Evolutionary conservation across 805 yeast genomes (phyloP).

Genomic region (Sungouiozyma intestinalis): DNA sequence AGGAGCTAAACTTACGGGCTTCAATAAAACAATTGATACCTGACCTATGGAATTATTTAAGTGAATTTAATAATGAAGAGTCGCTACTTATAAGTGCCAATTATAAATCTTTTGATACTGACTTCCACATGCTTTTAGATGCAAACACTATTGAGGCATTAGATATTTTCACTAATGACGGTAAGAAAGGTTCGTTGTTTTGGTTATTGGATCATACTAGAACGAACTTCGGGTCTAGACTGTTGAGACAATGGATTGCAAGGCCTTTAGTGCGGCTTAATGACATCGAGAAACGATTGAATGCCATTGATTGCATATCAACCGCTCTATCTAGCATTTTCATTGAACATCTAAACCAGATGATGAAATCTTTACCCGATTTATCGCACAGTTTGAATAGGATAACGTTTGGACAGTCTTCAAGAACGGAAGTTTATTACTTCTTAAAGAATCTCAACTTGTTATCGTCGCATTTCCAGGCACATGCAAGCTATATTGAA

Average conservation of each 20-base stretch:
- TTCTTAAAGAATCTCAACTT: slow-evolving; percentile 39
- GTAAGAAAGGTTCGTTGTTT: slow-evolving; percentile 56
- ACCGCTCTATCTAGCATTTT: slow-evolving; percentile 30
- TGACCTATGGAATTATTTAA: slow-evolving; percentile 43
- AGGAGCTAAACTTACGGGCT: slow-evolving; percentile 23
- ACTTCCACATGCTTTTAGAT: slow-evolving; percentile 43
- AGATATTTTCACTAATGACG: slow-evolving; percentile 62
- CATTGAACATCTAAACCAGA: slow-evolving; percentile 29
- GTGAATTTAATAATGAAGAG: slow-evolving; percentile 50
- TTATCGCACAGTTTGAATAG: slow-evolving; percentile 47
- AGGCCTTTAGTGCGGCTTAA: slow-evolving; percentile 52
- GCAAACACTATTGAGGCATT: slow-evolving; percentile 58
- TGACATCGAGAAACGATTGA: slow-evolving; percentile 48
- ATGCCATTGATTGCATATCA: slow-evolving; percentile 45
- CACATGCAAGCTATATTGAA: slow-evolving; percentile 22
- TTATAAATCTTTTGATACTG: slow-evolving; percentile 36
- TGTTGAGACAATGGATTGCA: slow-evolving; percentile 61
- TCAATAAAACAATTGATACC: slow-evolving; percentile 24
- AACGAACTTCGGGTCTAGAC: slow-evolving; percentile 65
- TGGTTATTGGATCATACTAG: slow-evolving; percentile 77
- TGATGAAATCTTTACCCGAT: slow-evolving; percentile 38
- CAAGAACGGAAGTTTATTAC: slow-evolving; percentile 48
- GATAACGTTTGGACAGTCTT: slow-evolving; percentile 48
- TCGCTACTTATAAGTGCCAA: slow-evolving; percentile 45
- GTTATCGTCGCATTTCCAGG: slow-evolving; percentile 27